These are phyloP conservation scores for Daedaleopsis nitida DNA, from an alignment of 768 basidiomycete species.

Conservation along the genomic window DNA sequence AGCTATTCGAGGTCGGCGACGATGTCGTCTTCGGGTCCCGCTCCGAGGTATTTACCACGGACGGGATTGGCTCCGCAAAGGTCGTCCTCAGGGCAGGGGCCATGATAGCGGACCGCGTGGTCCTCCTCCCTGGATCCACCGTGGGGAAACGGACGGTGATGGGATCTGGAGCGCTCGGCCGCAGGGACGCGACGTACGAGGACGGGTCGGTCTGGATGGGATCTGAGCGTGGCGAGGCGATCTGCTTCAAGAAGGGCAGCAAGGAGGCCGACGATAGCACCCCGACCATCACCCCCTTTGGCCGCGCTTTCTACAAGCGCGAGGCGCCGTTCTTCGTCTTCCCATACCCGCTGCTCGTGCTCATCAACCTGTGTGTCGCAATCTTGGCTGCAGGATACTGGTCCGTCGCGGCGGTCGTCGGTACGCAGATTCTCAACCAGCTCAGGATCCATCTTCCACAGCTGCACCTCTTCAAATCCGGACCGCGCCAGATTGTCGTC, in stretches of 20 bases:
- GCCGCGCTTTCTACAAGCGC: slow-evolving; percentile 44
- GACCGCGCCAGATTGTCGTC: slow-evolving; percentile 42
- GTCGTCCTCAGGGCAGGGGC: slow-evolving; percentile 46
- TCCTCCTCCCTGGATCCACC: slow-evolving; percentile 45
- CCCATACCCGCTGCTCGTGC: slow-evolving; percentile 40
- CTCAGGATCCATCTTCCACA: slow-evolving; percentile 35
- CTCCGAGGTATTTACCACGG: slow-evolving; percentile 47
- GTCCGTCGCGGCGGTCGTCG: slow-evolving; percentile 43
- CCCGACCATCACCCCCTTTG: slow-evolving; percentile 42
- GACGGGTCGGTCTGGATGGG: slow-evolving; percentile 53
- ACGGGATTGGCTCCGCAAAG: slow-evolving; percentile 41
- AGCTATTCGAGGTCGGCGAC: slow-evolving; percentile 50
- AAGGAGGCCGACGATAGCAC: slow-evolving; percentile 12
- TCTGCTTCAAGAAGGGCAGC: slow-evolving; percentile 20
- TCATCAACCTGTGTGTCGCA: slow-evolving; percentile 42
- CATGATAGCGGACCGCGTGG: slow-evolving; percentile 54
- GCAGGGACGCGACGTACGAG: slow-evolving; percentile 41
- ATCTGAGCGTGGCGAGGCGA: slow-evolving; percentile 43
- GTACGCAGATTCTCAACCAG: slow-evolving; percentile 43
- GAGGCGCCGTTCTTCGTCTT: slow-evolving; percentile 44
- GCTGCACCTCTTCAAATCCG: slow-evolving; percentile 37
- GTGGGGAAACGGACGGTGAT: slow-evolving; percentile 46
- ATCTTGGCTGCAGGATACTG: slow-evolving; percentile 44
- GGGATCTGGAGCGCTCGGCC: slow-evolving; percentile 49
- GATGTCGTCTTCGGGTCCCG: slow-evolving; percentile 52